Evolutionary conservation across 768 basidiomycete species (phyloP), one percentile per base, ranked within the genome.

Genomic region (Mycena vulgaris): DNA sequence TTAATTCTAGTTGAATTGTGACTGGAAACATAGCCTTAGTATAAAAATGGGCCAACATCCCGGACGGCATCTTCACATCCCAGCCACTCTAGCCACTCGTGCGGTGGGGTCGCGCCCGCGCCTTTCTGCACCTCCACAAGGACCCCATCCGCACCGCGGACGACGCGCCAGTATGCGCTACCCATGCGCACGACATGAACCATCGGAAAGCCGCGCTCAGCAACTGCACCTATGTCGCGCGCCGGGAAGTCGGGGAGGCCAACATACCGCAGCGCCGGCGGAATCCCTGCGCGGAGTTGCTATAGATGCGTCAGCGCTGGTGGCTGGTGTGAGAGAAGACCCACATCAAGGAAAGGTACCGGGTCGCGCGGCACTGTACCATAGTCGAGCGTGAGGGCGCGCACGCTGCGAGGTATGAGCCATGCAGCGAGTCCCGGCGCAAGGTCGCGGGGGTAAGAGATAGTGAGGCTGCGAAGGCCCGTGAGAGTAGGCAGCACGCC

Each of bases 11-110:
- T n/a, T n/a, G n/a, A n/a, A n/a, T n/a, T n/a, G n/a, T n/a, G n/a
- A n/a, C n/a, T n/a, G n/a, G n/a, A n/a, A n/a, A n/a, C n/a, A n/a
- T n/a, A n/a, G n/a, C n/a, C n/a, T 45, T 21, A 45, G 42, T 3
- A 45, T 6, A 45, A 4, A 45, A 45, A n/a, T n/a, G 42, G 21
- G 21, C n/a, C n/a, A n/a, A n/a, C n/a, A n/a, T n/a, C 40, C 14
- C 31, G 39, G 10, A 83, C 74, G 31, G 90, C 90, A 69, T 90
- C 88, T 69, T 87, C 87, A 71, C 91, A 92, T 0, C 88, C 90
- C 40, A 87, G 77, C 83, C 89, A 90, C 76, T 91, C 90, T 27
- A 93, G 80, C 90, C 90, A 92, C 73, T 92, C 90, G 21, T 56
- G 48, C 21, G 78, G 79, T 5, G 84, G 82, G 68, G 89, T 69